Evolutionary conservation across 805 yeast species (phyloP), one percentile per base, ranked within the genome.

Genomic region (Metschnikowia gruessii): DNA sequence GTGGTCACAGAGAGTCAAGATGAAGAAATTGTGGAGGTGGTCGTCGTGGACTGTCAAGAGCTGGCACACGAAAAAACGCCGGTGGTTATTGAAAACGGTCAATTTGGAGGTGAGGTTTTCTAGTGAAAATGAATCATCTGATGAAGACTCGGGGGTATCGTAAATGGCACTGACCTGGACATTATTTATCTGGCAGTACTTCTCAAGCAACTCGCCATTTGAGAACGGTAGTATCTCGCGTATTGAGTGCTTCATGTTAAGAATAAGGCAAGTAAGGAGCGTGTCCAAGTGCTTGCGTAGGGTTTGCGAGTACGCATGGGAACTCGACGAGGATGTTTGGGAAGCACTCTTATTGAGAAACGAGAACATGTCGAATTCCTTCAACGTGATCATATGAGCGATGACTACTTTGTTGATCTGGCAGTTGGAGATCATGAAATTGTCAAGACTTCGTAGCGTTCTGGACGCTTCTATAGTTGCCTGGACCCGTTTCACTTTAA

Each of bases 41-140:
- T 42, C 31, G 37, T 70, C 73, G 50, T 70, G 65, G 17, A 68
- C 37, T 4, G 74, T 63, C 24, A 72, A 57, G 31, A 72, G 52
- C 51, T 69, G 70, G 50, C 75, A 69, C 4, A 71, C 59, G 21
- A 71, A 56, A 12, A 72, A 54, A 37, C 72, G 65, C 28, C 77
- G 47, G 32, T 65, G 51, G 42, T 63, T 69, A 49, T 70, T 70
- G 54, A 72, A 72, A 35, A 59, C 51, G 28, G 58, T 53, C 32
- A 65, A 37, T 30, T 54, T 61, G 4, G 43, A 29, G 3, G 63
- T 57, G 33, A 62, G 37, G 2, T 12, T 15, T 8, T 54, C 52
- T n/a, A 55, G 45, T 8, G 50, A 28, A 12, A 38, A 37, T 6
- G 37, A 12, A 5, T 47, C 46, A 1, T 46, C 40, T 8, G 37